phyloP scores from a whole-genome alignment of 2,329 filamentous ascomycete genomes.

The Beauveria medogensis region DNA sequence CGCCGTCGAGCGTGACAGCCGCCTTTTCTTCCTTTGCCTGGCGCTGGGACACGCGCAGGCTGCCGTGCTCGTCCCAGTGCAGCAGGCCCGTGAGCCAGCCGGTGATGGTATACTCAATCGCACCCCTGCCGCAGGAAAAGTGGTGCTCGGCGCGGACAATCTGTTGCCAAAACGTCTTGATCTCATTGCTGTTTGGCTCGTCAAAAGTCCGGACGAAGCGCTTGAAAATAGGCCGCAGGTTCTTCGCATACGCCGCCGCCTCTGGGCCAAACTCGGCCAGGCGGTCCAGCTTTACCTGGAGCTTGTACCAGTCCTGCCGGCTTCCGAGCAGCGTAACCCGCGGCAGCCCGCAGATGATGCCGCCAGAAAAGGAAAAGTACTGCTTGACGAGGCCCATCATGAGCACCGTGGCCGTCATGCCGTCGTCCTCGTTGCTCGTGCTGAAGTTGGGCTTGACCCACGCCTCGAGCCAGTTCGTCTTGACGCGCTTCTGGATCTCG shows the following conservation, averaged over 20 bases:
- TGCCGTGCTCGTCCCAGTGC: constrained; percentile 34
- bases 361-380: constrained; percentile 29
- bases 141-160: constrained; percentile 29
- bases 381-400: constrained; percentile 37
- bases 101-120: constrained; percentile 28
- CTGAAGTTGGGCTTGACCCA: constrained; percentile 37
- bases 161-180: constrained; percentile 34
- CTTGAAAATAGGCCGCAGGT: constrained; percentile 35
- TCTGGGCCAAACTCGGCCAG: constrained; percentile 36
- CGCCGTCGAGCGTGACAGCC: constrained; percentile 20
- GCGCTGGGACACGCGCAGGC: constrained; percentile 12
- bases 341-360: constrained; percentile 35
- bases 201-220: constrained; percentile 38
- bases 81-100: constrained; percentile 43
- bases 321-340: constrained; percentile 33
- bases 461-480: constrained; percentile 30
- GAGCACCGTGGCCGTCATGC: constrained; percentile 32
- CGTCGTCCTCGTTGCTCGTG: constrained; percentile 31
- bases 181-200: constrained; percentile 24
- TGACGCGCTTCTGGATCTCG: constrained; percentile 31
- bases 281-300: constrained; percentile 34
- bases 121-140: constrained; percentile 22
- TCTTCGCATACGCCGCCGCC: constrained; percentile 27
- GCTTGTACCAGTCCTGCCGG: constrained; percentile 29
- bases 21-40: not conserved